Percentiles rank a stretch among this genome's conserved stretches.
phyloP scores from a whole-genome alignment of 371 early-diverging fungal genomes.

The Lichtheimia hyalospora region DNA sequence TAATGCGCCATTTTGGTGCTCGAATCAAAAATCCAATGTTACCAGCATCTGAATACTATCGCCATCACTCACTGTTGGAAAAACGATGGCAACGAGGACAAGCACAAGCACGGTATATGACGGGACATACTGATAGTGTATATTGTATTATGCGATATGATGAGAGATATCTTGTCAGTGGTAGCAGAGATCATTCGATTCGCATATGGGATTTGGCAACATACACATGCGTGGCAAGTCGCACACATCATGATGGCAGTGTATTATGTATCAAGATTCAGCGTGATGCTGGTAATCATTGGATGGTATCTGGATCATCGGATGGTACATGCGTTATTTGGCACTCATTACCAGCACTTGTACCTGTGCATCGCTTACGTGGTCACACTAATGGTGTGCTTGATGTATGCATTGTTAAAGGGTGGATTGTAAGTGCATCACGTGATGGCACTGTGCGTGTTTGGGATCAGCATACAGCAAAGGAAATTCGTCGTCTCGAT shows the following conservation, averaged over 20 bases:
- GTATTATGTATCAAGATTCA: conserved; percentile 82
- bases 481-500: conserved; percentile 61
- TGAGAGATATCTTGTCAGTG: conserved; percentile 75
- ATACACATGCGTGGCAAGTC: conserved; percentile 64
- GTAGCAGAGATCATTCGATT: conserved; percentile 90
- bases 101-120: conserved; percentile 39
- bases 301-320: conserved; percentile 89
- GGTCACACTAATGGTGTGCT: conserved; percentile 83
- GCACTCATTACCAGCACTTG: conserved; percentile 23
- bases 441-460: conserved; percentile 61
- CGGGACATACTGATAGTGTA: conserved; percentile 91
- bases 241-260: conserved; percentile 72
- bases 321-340: conserved; percentile 90
- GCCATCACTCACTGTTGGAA: conserved; percentile 22
- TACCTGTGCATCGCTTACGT: conserved; percentile 22
- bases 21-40: background rate
- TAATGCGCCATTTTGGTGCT: conserved; percentile 21
- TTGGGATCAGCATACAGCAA: conserved; percentile 48
- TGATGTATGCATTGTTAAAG: conserved; percentile 73
- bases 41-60: conserved; percentile 19
- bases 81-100: conserved; percentile 41
- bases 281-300: conserved; percentile 11
- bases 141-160: conserved; percentile 89
- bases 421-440: conserved; percentile 80
- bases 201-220: conserved; percentile 77